These are phyloP conservation scores for Mucor ambiguus DNA, from an alignment of 371 early-diverging fungal genomes.

Conservation along the genomic window DNA sequence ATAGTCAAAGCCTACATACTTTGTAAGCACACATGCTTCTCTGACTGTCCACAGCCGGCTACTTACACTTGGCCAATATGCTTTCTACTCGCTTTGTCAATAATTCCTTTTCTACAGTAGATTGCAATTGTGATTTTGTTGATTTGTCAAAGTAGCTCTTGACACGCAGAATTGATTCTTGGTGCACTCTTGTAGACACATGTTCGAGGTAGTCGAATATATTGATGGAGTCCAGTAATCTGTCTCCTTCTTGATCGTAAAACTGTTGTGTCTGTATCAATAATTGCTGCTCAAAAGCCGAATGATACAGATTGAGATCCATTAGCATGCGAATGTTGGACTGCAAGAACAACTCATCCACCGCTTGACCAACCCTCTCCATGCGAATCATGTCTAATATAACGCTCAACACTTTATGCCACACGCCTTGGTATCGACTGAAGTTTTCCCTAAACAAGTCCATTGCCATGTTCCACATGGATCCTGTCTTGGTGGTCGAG, in stretches of 20 bases:
- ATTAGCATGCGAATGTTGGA: constrained; percentile 76
- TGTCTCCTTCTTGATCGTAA: constrained; percentile 72
- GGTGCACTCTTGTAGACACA: constrained; percentile 68
- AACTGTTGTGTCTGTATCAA: constrained; percentile 65
- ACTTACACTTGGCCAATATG: constrained; percentile 68
- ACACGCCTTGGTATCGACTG: constrained; percentile 51
- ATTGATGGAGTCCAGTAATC: constrained; percentile 51
- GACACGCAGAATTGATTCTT: constrained; percentile 67
- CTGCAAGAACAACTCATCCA: constrained; percentile 46
- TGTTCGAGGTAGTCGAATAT: constrained; percentile 73
- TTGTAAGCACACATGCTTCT: background rate
- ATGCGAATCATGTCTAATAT: constrained; percentile 56
- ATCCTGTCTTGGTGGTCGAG: constrained; percentile 64
- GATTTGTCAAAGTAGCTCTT: constrained; percentile 79
- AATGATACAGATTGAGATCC: constrained; percentile 77
- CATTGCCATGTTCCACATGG: constrained; percentile 87
- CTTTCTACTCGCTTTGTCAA: constrained; percentile 63
- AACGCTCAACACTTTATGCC: constrained; percentile 54
- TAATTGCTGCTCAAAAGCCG: constrained; percentile 71
- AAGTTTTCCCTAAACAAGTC: constrained; percentile 69
- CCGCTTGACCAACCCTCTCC: constrained; percentile 45
- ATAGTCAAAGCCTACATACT: constrained; percentile 53
- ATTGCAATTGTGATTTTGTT: constrained; percentile 64
- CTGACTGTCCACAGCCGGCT: background rate
- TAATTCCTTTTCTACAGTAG: constrained; percentile 70